A percentile compares a stretch with the other conserved stretches of the same genome.
Evolutionary conservation across 2,329 filamentous ascomycete species (phyloP).

Genomic region (Leptoxyphium fumago): DNA sequence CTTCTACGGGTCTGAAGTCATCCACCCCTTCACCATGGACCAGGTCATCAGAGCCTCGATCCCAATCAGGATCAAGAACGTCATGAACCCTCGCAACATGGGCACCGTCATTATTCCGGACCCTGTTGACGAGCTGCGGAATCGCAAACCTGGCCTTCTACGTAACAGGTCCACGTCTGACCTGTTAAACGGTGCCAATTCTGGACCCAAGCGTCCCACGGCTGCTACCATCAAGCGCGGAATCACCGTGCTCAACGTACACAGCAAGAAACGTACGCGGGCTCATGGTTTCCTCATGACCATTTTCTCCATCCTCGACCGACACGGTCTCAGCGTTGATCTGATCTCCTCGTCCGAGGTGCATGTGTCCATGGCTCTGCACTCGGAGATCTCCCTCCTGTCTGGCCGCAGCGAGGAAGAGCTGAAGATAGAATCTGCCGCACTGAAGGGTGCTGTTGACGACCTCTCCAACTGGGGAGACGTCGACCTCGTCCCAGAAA

Average conservation of each 20-base stretch:
- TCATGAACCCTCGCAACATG: slow-evolving; percentile 67
- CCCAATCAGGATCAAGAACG: slow-evolving; percentile 80
- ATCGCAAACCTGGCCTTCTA: slow-evolving; percentile 37
- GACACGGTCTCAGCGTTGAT: slow-evolving; percentile 77
- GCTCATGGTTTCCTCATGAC: slow-evolving; percentile 92
- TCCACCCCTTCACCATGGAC: slow-evolving; percentile 98
- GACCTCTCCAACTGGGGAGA: slow-evolving; percentile 72
- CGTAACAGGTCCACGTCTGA: slow-evolving; percentile 30
- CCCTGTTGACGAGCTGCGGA: slow-evolving; percentile 38
- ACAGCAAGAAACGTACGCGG: slow-evolving; percentile 91
- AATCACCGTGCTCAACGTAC: slow-evolving; percentile 93
- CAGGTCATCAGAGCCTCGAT: slow-evolving; percentile 67
- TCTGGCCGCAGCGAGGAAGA: slow-evolving; percentile 32
- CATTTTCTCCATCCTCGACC: slow-evolving; percentile 83
- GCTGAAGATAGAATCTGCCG: slow-evolving; percentile 31
- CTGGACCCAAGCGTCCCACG: slow-evolving; percentile 32
- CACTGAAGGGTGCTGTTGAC: slow-evolving; percentile 39
- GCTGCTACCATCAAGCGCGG: slow-evolving; percentile 94
- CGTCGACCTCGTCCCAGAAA: slow-evolving; percentile 76
- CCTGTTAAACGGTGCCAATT: slow-evolving; percentile 19
- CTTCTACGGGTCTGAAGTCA: slow-evolving; percentile 64
- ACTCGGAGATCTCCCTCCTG: slow-evolving; percentile 52
- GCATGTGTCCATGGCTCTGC: slow-evolving; percentile 92
- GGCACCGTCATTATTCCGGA: slow-evolving; percentile 79
- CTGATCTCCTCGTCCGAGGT: slow-evolving; percentile 94